Evolutionary conservation across 768 basidiomycete species (phyloP), one percentile per base, ranked within the genome.

Genomic region (Mycena olivaceomarginata): DNA sequence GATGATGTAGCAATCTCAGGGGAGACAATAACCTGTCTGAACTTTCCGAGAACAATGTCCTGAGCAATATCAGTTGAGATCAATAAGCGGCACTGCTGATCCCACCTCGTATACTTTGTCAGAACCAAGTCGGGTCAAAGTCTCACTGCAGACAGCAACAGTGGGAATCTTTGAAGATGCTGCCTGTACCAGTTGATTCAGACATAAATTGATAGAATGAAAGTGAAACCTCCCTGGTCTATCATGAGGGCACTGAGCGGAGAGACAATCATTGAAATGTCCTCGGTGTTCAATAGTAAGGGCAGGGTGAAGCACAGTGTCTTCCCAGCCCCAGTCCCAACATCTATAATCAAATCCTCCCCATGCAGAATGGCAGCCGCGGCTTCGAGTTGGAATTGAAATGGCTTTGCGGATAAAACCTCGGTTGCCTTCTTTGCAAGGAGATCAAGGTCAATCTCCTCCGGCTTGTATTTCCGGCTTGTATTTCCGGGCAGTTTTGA

Each of bases 21-120:
- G 4, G 69, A 70, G 11, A 70, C 69, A 46, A 70, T 70, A 13
- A 70, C 69, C 57, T 70, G 69, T 8, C 16, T 11, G 46, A 70
- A 70, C 16, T 70, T 70, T 60, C 57, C 69, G 5, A 41, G 25
- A 60, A 70, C 69, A 37, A 70, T 70, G 46, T 70, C 57, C 69
- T 70, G 39, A 46, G 46, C 25, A 59, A 15, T 45, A 41, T 70
- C 11, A 67, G 66, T 31, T 10, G 12, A 31, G 31, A 67, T 11
- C 31, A n/a, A 15, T 37, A 12, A 20, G 37, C 1, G 8, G 22
- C 5, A 16, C 46, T 67, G 31, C 31, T 31, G 31, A 31, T 31
- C 59, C 39, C 41, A 70, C 57, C 25, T 15, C 25, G 20, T 70
- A 70, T 6, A 70, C 69, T 22, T 70, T 15, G 39, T 70, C 69